Evolutionary conservation across 2,329 filamentous ascomycete genomes (phyloP).

Genomic region (Ceratocystis huliohia): DNA sequence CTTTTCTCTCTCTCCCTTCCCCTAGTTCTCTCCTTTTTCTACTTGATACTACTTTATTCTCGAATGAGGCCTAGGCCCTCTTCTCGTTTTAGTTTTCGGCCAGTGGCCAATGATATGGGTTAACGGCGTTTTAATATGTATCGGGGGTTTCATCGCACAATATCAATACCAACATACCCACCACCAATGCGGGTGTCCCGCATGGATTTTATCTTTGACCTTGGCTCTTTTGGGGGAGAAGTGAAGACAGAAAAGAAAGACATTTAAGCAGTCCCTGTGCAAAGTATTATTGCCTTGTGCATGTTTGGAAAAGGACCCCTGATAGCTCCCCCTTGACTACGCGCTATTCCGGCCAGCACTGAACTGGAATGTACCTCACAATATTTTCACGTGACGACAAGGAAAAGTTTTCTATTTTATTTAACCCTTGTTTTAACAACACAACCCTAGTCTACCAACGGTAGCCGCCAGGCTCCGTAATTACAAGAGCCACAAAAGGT

Average conservation of each 20-base stretch:
- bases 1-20: background rate
- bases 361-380: too few relatives aligned
- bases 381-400: too few relatives aligned
- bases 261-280: too few relatives aligned
- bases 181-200: too few relatives aligned
- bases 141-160: background rate
- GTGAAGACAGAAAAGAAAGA: too few relatives aligned
- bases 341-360: too few relatives aligned
- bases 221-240: background rate
- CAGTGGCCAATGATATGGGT: background rate
- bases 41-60: constrained; percentile 4
- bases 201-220: background rate
- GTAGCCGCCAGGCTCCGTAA: background rate
- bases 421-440: background rate
- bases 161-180: background rate
- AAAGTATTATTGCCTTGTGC: too few relatives aligned
- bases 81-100: background rate
- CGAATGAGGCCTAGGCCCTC: background rate
- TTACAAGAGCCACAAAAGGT: background rate
- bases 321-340: too few relatives aligned
- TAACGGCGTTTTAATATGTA: constrained; percentile 9
- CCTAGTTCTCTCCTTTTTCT: background rate
- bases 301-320: too few relatives aligned
- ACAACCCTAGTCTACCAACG: background rate
- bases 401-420: background rate